Base-by-base conservation (phyloP, 1,284 basidiomycete species). In the Austroboletus novae-zelandiae region DNA sequence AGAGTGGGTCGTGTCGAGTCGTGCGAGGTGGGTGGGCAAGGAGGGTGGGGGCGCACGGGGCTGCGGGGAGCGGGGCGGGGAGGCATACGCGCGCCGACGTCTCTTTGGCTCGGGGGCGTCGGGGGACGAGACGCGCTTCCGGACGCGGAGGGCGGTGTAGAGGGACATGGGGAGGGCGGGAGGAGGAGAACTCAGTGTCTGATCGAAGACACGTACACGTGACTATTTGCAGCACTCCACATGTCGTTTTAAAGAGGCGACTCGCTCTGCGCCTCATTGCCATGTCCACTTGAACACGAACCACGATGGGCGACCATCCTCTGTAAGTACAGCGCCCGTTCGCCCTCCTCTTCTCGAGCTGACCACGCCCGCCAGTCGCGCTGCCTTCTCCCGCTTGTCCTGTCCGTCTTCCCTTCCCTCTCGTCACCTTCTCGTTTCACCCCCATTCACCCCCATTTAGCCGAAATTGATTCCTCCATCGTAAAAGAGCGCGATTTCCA, bases 61-160 rank as follows among this genome's bases (percentile, higher is more conserved):
- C n/a, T n/a, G n/a, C 5, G 42, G 13, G 79, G 80, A 23, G 81
- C 83, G 32, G 76, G 76, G 47, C 3, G 18, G 34, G 18, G 25
- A 29, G 1, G 45, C 79, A 46, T 67, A 81, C 82, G 73, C 74
- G 55, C 67, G 73, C 64, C 85, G 74, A 47, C 82, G 72, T 66
- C 79, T 80, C 71, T 90, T 90, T 50, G 66, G 67, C 36, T 79
- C 77, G 58, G 83, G 80, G 58, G 81, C 80, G 70, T 72, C 57
- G 74, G 71, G 49, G 74, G 70, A 53, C 64, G 66, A 58, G 53
- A 67, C 70, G 47, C 85, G 79, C 67, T 83, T 86, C 72, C 88
- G 89, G 61, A 86, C 71, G 45, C 74, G 70, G 25, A 63, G 49
- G 5, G 60, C 41, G 14, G 52, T 44, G 50, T 54, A 66, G 45